phyloP scores from a whole-genome alignment of 352 stramenopile genomes.

The Peronosclerospora sorghi region DNA sequence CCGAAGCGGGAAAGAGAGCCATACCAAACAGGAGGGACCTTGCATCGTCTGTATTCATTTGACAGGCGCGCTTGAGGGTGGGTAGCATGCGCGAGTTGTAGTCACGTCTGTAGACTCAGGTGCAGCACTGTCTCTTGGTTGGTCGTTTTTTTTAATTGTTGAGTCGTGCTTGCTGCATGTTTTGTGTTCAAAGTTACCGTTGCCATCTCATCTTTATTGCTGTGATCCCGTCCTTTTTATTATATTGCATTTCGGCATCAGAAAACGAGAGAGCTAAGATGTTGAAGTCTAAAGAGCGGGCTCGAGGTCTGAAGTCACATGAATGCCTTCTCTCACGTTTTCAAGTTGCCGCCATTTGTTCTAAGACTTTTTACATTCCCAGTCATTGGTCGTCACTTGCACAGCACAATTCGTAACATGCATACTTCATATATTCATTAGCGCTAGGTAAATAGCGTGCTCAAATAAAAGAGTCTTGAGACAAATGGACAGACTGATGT shows the following conservation, averaged over 20 bases:
- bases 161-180: slow-evolving; percentile 4
- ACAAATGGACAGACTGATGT: too few species aligned
- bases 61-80: not conserved
- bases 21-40: slow-evolving; percentile 16
- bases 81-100: not conserved
- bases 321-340: not conserved
- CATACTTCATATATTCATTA: too few species aligned
- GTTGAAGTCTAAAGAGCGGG: slow-evolving; percentile 9
- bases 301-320: not conserved
- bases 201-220: too few species aligned
- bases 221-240: too few species aligned
- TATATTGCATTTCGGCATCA: too few species aligned
- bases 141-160: slow-evolving; percentile 12
- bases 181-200: slow-evolving; percentile 9
- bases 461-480: too few species aligned
- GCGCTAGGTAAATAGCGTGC: too few species aligned
- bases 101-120: slow-evolving; percentile 15
- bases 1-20: slow-evolving; percentile 10
- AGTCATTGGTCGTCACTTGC: too few species aligned
- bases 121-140: slow-evolving; percentile 8
- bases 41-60: slow-evolving; percentile 13
- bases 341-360: slow-evolving; percentile 1
- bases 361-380: not conserved
- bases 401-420: too few species aligned
- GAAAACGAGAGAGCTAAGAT: not conserved